These are phyloP conservation scores for Moesziomyces sp. DNA, from an alignment of 1,284 basidiomycete genomes.

Conservation along the genomic window DNA sequence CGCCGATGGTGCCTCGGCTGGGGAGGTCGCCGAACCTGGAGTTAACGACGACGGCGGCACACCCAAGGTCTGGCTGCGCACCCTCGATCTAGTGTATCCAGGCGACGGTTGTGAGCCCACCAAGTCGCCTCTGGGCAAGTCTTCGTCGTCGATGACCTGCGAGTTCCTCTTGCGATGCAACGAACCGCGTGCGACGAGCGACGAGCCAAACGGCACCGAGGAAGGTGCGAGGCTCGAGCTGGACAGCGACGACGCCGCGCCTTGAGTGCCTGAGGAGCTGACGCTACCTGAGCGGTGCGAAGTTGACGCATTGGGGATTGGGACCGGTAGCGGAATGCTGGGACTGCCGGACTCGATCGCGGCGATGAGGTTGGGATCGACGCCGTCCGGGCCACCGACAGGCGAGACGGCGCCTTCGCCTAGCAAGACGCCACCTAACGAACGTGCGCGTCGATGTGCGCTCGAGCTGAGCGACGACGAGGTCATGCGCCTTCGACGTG, in stretches of 20 bases:
- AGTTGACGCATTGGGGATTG: slow-evolving; percentile 30
- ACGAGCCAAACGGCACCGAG: slow-evolving; percentile 32
- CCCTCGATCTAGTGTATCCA: slow-evolving; percentile 39
- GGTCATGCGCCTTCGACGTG: slow-evolving; percentile 39
- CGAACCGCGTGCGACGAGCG: slow-evolving; percentile 11
- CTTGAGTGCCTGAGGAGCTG: slow-evolving; percentile 47
- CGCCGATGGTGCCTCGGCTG: slow-evolving; percentile 8
- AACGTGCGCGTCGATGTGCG: slow-evolving; percentile 62
- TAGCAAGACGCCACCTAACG: slow-evolving; percentile 55
- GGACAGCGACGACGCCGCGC: slow-evolving; percentile 30
- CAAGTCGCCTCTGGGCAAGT: slow-evolving; percentile 10
- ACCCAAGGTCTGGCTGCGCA: slow-evolving; percentile 57
- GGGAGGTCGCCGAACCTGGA: slow-evolving; percentile 7
- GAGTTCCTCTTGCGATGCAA: slow-evolving; percentile 26
- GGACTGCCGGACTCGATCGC: slow-evolving; percentile 58
- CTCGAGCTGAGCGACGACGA: slow-evolving; percentile 40
- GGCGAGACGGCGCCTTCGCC: slow-evolving; percentile 55
- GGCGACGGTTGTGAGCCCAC: slow-evolving; percentile 7
- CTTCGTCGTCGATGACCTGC: slow-evolving; percentile 36
- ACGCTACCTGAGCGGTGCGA: slow-evolving; percentile 39
- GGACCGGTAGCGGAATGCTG: slow-evolving; percentile 44
- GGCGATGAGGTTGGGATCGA: slow-evolving; percentile 64
- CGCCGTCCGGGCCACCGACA: slow-evolving; percentile 65
- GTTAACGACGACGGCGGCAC: slow-evolving; percentile 18
- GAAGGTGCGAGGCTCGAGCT: slow-evolving; percentile 27